These are phyloP conservation scores for Dianthus caryophyllus DNA, from an alignment of 148 eudicot genomes.

Conservation along the genomic window DNA sequence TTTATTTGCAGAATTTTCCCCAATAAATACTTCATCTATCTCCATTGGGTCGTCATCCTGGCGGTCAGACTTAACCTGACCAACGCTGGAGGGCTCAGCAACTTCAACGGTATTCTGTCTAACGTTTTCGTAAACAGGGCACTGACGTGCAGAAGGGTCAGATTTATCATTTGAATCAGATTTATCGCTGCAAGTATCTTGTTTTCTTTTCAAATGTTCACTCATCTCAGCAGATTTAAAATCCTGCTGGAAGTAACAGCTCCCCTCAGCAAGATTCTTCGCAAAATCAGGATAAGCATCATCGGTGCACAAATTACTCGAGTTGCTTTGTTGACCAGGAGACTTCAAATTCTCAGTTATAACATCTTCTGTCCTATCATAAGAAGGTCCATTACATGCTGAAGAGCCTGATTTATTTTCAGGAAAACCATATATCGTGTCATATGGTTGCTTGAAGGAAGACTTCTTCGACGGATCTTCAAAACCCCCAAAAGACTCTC, in stretches of 20 bases:
- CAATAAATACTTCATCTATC: neutral
- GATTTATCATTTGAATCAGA: constrained; percentile 8
- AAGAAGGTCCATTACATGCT: constrained; percentile 21
- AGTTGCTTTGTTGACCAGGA: constrained; percentile 12
- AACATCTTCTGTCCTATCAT: constrained; percentile 22
- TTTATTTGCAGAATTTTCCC: neutral
- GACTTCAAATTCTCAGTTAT: constrained; percentile 10
- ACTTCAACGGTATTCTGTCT: neutral
- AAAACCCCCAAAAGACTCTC: constrained; percentile 48
- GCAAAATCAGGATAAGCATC: constrained; percentile 2
- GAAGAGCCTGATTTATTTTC: constrained; percentile 30
- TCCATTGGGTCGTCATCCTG: neutral
- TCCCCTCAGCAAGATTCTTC: constrained; percentile 8
- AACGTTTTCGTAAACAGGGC: neutral
- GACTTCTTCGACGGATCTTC: constrained; percentile 71
- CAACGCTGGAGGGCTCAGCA: neutral
- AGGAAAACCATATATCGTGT: constrained; percentile 18
- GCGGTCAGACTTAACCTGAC: neutral
- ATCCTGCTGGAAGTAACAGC: constrained; percentile 7
- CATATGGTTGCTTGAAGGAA: constrained; percentile 36
- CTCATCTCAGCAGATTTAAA: constrained; percentile 6
- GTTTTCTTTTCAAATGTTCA: constrained; percentile 3
- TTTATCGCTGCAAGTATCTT: neutral
- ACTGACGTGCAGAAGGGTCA: constrained; percentile 3
- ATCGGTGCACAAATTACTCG: neutral